Percentiles rank a stretch among this genome's conserved stretches.
These are phyloP conservation scores for Draba incana DNA, from an alignment of 345 rosid species.

Conservation along the genomic window DNA sequence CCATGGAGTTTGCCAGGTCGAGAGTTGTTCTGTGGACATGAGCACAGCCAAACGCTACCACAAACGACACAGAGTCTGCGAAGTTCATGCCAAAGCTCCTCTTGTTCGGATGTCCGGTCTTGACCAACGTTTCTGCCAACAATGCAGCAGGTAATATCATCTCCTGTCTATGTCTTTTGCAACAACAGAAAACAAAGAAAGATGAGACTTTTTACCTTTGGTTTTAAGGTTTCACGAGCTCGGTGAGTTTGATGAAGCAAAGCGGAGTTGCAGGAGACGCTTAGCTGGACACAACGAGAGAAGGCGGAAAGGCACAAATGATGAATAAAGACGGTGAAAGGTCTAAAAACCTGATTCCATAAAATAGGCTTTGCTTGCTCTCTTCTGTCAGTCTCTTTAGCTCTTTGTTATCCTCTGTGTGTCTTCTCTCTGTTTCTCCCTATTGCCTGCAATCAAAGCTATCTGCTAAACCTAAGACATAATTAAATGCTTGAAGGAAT, in stretches of 20 bases:
- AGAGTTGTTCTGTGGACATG: conserved; percentile 66
- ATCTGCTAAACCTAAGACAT: conserved; percentile 32
- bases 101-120: conserved; percentile 58
- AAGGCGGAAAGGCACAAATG: conserved; percentile 66
- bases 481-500: not conserved
- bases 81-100: conserved; percentile 78
- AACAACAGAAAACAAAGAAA: conserved; percentile 2
- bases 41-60: conserved; percentile 71
- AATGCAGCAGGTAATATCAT: conserved; percentile 87
- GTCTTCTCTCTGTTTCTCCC: conserved; percentile 29
- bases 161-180: not conserved
- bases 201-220: conserved; percentile 9
- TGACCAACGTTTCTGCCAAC: conserved; percentile 94
- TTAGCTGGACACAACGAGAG: conserved; percentile 92
- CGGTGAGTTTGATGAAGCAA: conserved; percentile 74
- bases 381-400: conserved; percentile 77
- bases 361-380: conserved; percentile 59
- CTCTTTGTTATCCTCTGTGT: conserved; percentile 23
- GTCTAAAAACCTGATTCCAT: conserved; percentile 35
- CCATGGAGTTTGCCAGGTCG: conserved; percentile 62
- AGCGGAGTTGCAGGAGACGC: conserved; percentile 85
- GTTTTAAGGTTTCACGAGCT: conserved; percentile 74
- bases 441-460: conserved; percentile 32
- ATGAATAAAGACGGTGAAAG: conserved; percentile 47
- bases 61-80: conserved; percentile 87